Conservation (phyloP, 495 filamentous ascomycete genomes). For the Penicillium manginii region DNA sequence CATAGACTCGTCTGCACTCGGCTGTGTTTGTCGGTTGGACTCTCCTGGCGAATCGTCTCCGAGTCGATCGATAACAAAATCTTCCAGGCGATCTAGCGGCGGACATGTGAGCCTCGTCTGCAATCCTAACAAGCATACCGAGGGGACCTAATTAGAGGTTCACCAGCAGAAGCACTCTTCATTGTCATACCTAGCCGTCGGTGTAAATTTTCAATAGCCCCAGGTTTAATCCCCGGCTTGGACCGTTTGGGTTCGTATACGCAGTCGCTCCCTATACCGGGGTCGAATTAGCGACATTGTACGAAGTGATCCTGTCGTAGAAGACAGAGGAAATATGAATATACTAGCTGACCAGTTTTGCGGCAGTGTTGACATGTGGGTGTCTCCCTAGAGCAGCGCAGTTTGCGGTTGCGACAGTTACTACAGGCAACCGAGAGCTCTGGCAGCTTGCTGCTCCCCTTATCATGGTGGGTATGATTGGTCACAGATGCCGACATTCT, state of each 20-base stretch:
- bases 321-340: constrained; percentile 1
- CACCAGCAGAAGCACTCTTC: constrained; percentile 11
- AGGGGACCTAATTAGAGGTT: not conserved
- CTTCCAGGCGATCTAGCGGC: not conserved
- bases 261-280: constrained; percentile 14
- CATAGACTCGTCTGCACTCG: not conserved
- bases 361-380: constrained; percentile 11
- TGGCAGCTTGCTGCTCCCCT: constrained; percentile 9
- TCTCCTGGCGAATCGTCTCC: not conserved
- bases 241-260: constrained; percentile 21
- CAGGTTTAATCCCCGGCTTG: constrained; percentile 29
- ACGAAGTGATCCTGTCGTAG: not conserved
- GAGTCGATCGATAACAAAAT: not conserved
- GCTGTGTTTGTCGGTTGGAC: not conserved
- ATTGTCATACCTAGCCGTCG: constrained; percentile 26
- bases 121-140: not conserved
- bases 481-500: constrained; percentile 5
- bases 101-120: not conserved
- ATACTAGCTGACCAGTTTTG: constrained; percentile 7
- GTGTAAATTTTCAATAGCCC: constrained; percentile 30
- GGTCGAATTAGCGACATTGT: constrained; percentile 3
- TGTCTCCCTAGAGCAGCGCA: constrained; percentile 24
- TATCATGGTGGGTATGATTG: constrained; percentile 5
- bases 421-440: constrained; percentile 9
- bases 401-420: constrained; percentile 18